Evolutionary conservation across 495 filamentous ascomycete genomes (phyloP), one percentile per base, ranked within the genome.

Genomic region (Neurospora sp.): DNA sequence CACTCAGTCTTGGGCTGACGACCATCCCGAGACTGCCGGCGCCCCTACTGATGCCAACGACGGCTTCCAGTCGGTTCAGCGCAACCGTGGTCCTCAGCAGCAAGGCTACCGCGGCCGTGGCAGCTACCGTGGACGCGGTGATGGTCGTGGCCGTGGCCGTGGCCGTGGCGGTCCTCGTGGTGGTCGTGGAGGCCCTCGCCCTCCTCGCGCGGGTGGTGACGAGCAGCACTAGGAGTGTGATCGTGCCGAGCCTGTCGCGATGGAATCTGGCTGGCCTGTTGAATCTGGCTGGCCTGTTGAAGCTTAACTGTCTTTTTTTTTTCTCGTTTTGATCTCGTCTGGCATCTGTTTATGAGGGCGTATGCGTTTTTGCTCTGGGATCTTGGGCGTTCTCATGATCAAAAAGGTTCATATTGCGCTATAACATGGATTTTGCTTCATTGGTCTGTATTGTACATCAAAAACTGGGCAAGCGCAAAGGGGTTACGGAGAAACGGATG

Each of bases 11-110:
- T 77, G 75, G 75, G 75, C 75, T n/a, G 75, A 77, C 20, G 75
- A 77, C 31, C 75, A 77, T 22, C 75, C 75, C 3, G 74, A 75
- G 72, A 59, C 75, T 27, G 68, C 72, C 27, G 39, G 73, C 7
- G 72, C 75, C 14, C 37, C 76, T 38, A 74, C 37, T 46, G 44
- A 68, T 39, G 74, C 72, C 16, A 70, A 86, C 71, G 92, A 94
- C 73, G 92, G 89, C 59, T 94, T 94, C 81, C 89, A 90, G 70
- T 86, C 88, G 74, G 91, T 94, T 11, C 87, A 88, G 70, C 89
- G 85, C 72, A 88, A 88, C 76, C 84, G 86, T 72, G 85, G 85
- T 35, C 53, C 53, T 61, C 53, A 61, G 27, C 53, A 61, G 27
- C 22, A 31, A 31, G 53, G 53, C 27, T 61, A 61, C 16, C 53